Base-by-base conservation (phyloP, 208 protist species). In the Lotmaria passim region DNA sequence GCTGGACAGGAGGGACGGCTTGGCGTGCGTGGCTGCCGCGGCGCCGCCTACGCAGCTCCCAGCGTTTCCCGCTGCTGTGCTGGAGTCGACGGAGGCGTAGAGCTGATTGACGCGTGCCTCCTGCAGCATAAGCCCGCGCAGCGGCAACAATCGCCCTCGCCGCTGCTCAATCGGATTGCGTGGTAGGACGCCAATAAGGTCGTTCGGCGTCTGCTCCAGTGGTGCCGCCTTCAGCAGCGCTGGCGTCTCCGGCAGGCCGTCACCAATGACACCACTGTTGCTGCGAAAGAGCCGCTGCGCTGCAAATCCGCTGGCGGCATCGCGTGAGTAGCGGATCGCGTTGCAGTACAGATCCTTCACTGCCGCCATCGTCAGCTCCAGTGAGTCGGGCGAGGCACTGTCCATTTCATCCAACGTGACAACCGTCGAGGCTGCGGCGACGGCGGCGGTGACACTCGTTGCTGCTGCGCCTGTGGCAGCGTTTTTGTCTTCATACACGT, bases 181-280 rank as follows among this genome's bases (percentile, higher is more conserved):
- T 1, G 68, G 68, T 28, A 66, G 59, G 7, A 80, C 68, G 17
- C 74, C 74, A 28, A 80, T 73, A 12, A 60, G 33, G 12, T 56
- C 46, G 41, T 63, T 53, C 4, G 66, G 39, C 6, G 66, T 64
- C 23, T 46, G 24, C 34, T 55, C 56, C 3, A 72, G 56, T 19
- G 55, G 34, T n/a, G 33, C 21, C 31, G 39, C 66, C 23, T 56
- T 60, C 55, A 31, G 36, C 36, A 47, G 36, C 19, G 36, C 24
- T 10, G 21, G 56, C 7, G 26, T 34, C 47, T 53, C 66, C 48
- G 47, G 21, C 8, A 21, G n/a, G n/a, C n/a, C n/a, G 17, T 21
- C 47, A 28, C 17, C 34, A 21, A 11, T 33, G 21, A 0, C n/a
- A 33, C n/a, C 50, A 26, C 17, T 30, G 36, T 17, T 28, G n/a